These are phyloP conservation scores for Elongisporangium anandrum DNA, from an alignment of 352 stramenopile genomes.

Conservation along the genomic window DNA sequence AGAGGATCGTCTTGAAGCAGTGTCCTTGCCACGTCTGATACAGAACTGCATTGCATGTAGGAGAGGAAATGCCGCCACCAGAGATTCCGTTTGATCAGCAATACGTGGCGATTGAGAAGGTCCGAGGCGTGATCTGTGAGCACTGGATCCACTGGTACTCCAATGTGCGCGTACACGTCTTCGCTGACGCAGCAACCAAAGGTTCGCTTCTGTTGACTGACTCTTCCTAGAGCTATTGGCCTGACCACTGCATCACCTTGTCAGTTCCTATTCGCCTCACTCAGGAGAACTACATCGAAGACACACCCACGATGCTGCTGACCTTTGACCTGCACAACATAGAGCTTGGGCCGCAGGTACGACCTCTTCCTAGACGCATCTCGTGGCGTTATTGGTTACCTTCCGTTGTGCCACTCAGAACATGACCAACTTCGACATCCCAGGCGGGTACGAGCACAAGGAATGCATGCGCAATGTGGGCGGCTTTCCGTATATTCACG, in stretches of 20 bases:
- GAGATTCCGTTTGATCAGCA: slow-evolving; percentile 44
- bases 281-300: slow-evolving; percentile 47
- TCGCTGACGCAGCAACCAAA: slow-evolving; percentile 34
- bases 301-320: slow-evolving; percentile 41
- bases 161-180: slow-evolving; percentile 54
- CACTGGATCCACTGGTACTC: slow-evolving; percentile 57
- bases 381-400: too few relatives aligned
- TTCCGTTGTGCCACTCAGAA: slow-evolving; percentile 10
- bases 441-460: slow-evolving; percentile 44
- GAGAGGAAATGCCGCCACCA: slow-evolving; percentile 52
- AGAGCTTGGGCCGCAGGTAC: slow-evolving; percentile 26
- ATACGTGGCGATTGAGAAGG: slow-evolving; percentile 58
- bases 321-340: slow-evolving; percentile 63
- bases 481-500: slow-evolving; percentile 77
- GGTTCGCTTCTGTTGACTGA: too few relatives aligned
- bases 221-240: too few relatives aligned
- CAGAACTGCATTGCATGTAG: slow-evolving; percentile 1
- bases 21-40: neutral
- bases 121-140: slow-evolving; percentile 51
- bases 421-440: slow-evolving; percentile 41
- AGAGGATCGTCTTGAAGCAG: neutral
- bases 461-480: slow-evolving; percentile 56
- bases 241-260: too few relatives aligned
- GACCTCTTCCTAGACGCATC: too few relatives aligned
- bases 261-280: slow-evolving; percentile 64